phyloP scores from a whole-genome alignment of 176 grass and related monocot species.

The Oryza glumipatula region DNA sequence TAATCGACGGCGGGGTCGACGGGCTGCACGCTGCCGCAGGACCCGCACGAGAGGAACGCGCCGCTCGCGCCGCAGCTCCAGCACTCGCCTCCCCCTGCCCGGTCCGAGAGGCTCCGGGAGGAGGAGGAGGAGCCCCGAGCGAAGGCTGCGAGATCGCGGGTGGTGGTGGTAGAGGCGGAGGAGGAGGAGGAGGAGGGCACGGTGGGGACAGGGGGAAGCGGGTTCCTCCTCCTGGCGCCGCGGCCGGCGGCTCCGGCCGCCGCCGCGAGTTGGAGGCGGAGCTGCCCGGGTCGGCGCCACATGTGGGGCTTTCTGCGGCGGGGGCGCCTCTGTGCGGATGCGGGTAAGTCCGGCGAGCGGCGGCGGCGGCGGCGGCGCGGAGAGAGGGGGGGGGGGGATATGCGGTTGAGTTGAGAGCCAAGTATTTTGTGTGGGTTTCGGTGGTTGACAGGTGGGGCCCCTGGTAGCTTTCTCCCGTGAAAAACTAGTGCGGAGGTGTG shows the following conservation, averaged over 20 bases:
- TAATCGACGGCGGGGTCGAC: conserved; percentile 70
- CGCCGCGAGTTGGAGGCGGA: conserved; percentile 34
- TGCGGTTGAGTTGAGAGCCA: not conserved
- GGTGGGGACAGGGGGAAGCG: not conserved
- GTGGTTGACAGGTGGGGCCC: not conserved
- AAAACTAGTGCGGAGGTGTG: not conserved
- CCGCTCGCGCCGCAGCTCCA: conserved; percentile 73
- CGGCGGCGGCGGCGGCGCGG: not conserved
- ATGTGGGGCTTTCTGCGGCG: conserved; percentile 15
- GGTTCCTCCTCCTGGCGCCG: not conserved
- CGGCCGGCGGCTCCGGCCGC: no score
- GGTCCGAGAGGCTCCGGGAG: conserved; percentile 31
- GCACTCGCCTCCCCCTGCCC: conserved; percentile 39
- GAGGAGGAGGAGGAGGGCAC: conserved; percentile 1
- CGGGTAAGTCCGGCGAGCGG: not conserved
- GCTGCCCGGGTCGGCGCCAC: conserved; percentile 37
- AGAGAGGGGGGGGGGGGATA: no score
- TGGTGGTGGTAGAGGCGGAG: not conserved
- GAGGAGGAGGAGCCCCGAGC: not conserved
- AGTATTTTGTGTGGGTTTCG: not conserved
- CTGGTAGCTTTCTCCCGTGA: not conserved
- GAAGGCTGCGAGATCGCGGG: not conserved
- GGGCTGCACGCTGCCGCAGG: conserved; percentile 82
- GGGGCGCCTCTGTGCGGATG: not conserved
- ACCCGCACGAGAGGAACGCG: conserved; percentile 77